These are phyloP conservation scores for Fusarium multiceps DNA, from an alignment of 2,329 filamentous ascomycete genomes.

Conservation along the genomic window DNA sequence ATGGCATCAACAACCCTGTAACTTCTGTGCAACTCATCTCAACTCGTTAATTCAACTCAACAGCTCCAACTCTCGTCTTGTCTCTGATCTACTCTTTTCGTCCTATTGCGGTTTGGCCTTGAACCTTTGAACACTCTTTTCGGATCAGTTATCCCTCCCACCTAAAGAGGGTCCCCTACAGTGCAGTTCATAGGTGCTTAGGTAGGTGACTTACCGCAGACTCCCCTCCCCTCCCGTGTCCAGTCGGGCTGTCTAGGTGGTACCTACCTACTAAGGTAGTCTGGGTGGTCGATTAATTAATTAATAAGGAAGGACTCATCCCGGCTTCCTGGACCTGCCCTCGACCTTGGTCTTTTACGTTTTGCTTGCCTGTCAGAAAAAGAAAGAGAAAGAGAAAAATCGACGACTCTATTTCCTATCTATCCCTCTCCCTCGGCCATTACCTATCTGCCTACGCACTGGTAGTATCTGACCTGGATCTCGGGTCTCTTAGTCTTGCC, in stretches of 20 bases:
- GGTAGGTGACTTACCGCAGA: not conserved
- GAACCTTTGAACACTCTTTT: conserved; percentile 27
- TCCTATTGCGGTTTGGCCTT: conserved; percentile 24
- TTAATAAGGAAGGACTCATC: conserved; percentile 40
- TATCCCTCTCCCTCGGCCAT: not conserved
- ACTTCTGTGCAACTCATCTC: conserved; percentile 1
- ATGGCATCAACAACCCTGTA: conserved; percentile 19
- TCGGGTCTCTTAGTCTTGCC: conserved; percentile 27
- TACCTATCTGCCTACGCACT: not conserved
- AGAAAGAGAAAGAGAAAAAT: not conserved
- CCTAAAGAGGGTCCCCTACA: conserved; percentile 24
- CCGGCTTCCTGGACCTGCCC: conserved; percentile 16
- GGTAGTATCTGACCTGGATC: not conserved
- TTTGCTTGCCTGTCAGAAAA: not conserved
- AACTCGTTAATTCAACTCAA: not conserved
- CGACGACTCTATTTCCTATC: conserved; percentile 26
- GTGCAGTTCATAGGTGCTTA: not conserved
- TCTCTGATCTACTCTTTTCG: conserved; percentile 27
- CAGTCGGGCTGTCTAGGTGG: conserved; percentile 11
- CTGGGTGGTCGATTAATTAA: not conserved
- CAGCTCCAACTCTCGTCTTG: conserved; percentile 10
- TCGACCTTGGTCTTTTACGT: conserved; percentile 11
- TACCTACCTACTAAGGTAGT: not conserved
- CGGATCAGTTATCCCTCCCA: conserved; percentile 36
- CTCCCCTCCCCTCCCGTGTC: conserved; percentile 13